Base-by-base conservation (phyloP, 2,329 filamentous ascomycete genomes). In the Fusarium temperatum region DNA sequence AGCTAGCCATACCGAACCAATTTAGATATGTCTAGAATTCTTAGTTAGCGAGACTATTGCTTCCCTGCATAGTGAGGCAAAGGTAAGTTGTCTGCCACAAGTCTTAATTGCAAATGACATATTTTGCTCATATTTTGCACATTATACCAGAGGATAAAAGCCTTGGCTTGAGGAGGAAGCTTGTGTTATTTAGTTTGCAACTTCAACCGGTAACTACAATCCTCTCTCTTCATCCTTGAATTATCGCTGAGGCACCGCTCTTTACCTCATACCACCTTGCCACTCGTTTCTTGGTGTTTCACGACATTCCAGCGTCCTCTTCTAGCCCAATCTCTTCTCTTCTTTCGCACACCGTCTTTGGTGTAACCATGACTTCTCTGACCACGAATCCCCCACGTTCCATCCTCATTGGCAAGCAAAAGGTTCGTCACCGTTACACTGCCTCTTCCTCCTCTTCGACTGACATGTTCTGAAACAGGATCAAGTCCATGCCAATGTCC, bases 201-300 rank as follows among this genome's bases (percentile, higher is more conserved):
- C 6, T 17, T n/a, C 20, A 54, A 30, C 20, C 12, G 14, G 35
- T 18, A n/a, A 13, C 18, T 36, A 9, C 20, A 3, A 8, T 14
- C 4, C 24, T 5, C 18, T 6, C 48, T 26, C 17, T 26, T 36
- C 17, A 24, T 45, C 20, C 24, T 28, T 35, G 12, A 13, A 8
- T 5, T 18, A 26, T 18, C 5, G 24, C 24, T 3, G 11, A 26
- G 11, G 24, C 11, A 45, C n/a, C 20, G 12, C 12, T 8, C 9
- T 36, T 36, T 24, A 6, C 6, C 32, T 22, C 8, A 44, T 20
- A 12, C 15, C 53, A 56, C 53, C 53, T 42, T 56, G 38, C 32
- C 53, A 20, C 53, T 56, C 53, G 38, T 56, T 56, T 28, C 53
- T 32, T 32, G 53, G 53, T 44, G 38, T 56, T 42, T 56, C 28